Conservation (phyloP, 177 flowering plant genomes). For the Vitis hybrid region DNA sequence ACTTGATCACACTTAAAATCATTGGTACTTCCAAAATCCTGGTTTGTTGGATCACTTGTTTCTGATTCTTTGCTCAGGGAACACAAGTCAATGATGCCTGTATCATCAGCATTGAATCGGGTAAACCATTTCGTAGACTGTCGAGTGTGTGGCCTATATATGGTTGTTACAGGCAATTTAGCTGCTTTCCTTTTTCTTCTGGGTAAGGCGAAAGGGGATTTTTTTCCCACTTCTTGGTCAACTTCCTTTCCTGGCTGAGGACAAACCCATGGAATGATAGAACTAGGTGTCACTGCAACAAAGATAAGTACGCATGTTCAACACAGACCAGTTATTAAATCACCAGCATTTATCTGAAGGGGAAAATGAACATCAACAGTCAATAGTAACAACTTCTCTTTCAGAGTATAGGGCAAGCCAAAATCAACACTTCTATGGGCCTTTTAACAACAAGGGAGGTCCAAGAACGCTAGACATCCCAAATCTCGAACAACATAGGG, state of each 20-base stretch:
- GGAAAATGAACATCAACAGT: neutral
- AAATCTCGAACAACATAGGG: too few species aligned
- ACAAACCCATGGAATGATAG: neutral
- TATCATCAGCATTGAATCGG: neutral
- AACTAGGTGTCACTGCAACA: neutral
- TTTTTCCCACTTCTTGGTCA: neutral
- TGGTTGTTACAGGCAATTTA: neutral
- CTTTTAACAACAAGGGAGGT: too few species aligned
- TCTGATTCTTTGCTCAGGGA: conserved; percentile 1
- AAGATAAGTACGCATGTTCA: neutral
- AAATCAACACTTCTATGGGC: too few species aligned
- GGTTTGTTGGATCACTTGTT: neutral
- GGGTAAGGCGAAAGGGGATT: neutral
- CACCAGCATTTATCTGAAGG: neutral
- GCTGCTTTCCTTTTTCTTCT: conserved; percentile 6
- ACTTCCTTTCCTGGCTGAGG: neutral
- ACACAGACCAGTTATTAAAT: neutral
- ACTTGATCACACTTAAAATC: neutral
- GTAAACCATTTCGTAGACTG: neutral
- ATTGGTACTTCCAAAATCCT: neutral
- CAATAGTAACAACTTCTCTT: too few species aligned
- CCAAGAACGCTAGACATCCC: too few species aligned
- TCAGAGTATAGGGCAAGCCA: too few species aligned
- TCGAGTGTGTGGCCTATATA: conserved; percentile 11
- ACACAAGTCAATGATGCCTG: neutral